Evolutionary conservation across 2,329 filamentous ascomycete species (phyloP).

Genomic region (Waltergamsia citrina): DNA sequence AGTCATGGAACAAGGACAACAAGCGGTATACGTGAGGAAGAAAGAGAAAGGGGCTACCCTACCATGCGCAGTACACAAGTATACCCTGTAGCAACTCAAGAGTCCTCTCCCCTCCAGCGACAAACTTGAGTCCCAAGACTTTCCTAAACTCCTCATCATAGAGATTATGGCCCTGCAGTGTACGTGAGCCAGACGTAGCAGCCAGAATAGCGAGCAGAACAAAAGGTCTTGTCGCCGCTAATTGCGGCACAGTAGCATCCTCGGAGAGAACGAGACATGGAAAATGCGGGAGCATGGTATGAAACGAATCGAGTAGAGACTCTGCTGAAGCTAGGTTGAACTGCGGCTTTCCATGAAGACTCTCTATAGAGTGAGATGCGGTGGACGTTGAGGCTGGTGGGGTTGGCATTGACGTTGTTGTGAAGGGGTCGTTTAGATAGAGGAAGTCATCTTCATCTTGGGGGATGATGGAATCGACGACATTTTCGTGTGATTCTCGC

Average conservation of each 20-base stretch:
- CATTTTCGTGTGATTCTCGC: slow-evolving; percentile 29
- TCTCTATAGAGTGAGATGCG: slow-evolving; percentile 22
- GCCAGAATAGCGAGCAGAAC: slow-evolving; percentile 44
- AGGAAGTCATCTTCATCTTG: slow-evolving; percentile 11
- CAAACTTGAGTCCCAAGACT: slow-evolving; percentile 44
- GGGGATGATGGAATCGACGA: slow-evolving; percentile 30
- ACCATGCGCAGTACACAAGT: slow-evolving; percentile 50
- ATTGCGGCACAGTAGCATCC: slow-evolving; percentile 28
- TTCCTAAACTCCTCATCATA: slow-evolving; percentile 51
- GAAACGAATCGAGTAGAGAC: slow-evolving; percentile 32
- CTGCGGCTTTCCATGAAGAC: slow-evolving; percentile 35
- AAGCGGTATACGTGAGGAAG: not conserved
- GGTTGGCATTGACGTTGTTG: slow-evolving; percentile 13
- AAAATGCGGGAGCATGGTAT: slow-evolving; percentile 29
- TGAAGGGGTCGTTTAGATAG: not conserved
- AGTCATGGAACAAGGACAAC: slow-evolving; percentile 2
- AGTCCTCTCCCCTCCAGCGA: slow-evolving; percentile 46
- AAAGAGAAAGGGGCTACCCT: slow-evolving; percentile 8
- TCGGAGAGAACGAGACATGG: slow-evolving; percentile 32
- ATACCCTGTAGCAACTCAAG: slow-evolving; percentile 48
- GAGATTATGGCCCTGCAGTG: slow-evolving; percentile 39
- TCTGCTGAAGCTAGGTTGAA: slow-evolving; percentile 47
- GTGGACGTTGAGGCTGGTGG: slow-evolving; percentile 13
- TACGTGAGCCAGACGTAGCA: slow-evolving; percentile 34
- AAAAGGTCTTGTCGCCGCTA: slow-evolving; percentile 39